Percentiles rank a stretch among this genome's conserved stretches.
Evolutionary conservation across 2,329 filamentous ascomycete genomes (phyloP).

Genomic region (Xenosphaeropsis pyriputrescens): DNA sequence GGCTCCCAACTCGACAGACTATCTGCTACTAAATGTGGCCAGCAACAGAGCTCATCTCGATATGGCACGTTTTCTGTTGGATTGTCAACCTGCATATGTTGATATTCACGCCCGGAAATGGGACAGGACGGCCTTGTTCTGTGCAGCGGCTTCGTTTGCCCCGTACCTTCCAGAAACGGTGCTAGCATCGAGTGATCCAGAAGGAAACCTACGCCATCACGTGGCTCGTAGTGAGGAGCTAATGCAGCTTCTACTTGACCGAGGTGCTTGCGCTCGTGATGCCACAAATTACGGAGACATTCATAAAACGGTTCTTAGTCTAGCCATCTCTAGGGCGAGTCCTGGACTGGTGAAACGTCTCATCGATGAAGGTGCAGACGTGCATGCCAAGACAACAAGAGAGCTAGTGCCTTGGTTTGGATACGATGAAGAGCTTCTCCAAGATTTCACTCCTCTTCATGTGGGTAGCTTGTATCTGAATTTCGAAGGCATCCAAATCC

Average conservation of each 20-base stretch:
- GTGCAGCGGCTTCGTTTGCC: not conserved
- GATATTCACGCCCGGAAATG: constrained; percentile 1
- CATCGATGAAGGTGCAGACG: constrained; percentile 7
- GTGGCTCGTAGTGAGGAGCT: constrained; percentile 2
- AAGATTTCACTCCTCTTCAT: constrained; percentile 5
- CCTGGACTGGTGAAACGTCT: constrained; percentile 6
- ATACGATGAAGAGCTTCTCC: not conserved
- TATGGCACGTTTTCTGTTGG: constrained; percentile 6
- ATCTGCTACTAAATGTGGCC: constrained; percentile 5
- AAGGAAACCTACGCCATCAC: constrained; percentile 1
- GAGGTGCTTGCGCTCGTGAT: constrained; percentile 4
- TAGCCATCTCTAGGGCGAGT: constrained; percentile 5
- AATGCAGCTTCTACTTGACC: constrained; percentile 3
- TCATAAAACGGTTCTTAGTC: constrained; percentile 3
- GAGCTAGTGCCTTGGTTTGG: constrained; percentile 1
- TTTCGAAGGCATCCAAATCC: constrained; percentile 4
- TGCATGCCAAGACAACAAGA: constrained; percentile 3
- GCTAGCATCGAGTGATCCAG: not conserved
- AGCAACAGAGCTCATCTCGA: constrained; percentile 5
- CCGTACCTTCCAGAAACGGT: not conserved
- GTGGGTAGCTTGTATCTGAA: constrained; percentile 5
- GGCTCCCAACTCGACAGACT: constrained; percentile 2
- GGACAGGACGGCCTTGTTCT: not conserved
- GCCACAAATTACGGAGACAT: not conserved
- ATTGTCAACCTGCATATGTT: constrained; percentile 6